Evolutionary conservation across 345 rosid genomes (phyloP).

Genomic region (Boechera divaricarpa): DNA sequence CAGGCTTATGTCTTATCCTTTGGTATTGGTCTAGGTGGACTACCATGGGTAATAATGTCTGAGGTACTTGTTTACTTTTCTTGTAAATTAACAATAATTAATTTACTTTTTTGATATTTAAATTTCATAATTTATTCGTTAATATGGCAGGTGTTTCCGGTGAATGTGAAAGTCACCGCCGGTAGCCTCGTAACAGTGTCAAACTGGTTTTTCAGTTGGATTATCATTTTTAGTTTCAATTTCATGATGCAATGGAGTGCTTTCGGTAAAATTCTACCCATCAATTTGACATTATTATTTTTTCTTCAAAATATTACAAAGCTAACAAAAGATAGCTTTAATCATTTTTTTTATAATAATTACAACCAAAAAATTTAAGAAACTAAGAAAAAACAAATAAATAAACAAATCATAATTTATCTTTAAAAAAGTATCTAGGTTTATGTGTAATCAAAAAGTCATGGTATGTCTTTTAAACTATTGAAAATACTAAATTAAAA

Average conservation of each 20-base stretch:
- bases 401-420: too few relatives aligned
- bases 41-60: constrained; percentile 68
- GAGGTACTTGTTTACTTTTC: constrained; percentile 52
- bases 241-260: constrained; percentile 58
- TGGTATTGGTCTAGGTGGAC: constrained; percentile 56
- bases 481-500: too few relatives aligned
- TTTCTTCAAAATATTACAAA: neutral
- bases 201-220: constrained; percentile 54
- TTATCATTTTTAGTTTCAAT: constrained; percentile 55
- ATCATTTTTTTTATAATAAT: too few relatives aligned
- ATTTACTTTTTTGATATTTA: neutral
- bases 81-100: neutral
- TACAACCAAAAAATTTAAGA: too few relatives aligned
- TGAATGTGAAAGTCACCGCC: constrained; percentile 56
- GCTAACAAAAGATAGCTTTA: neutral
- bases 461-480: neutral
- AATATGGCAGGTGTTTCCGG: constrained; percentile 52
- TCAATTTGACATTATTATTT: neutral
- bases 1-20: constrained; percentile 49
- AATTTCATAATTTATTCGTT: neutral
- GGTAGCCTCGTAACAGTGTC: constrained; percentile 59
- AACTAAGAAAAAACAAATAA: too few relatives aligned
- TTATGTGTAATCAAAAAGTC: neutral
- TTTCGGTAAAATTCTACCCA: constrained; percentile 27
- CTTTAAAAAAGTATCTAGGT: too few relatives aligned